A percentile compares a stretch with the other conserved stretches of the same genome.
Evolutionary conservation across 2,329 filamentous ascomycete species (phyloP).

Genomic region (Geosmithia flava): DNA sequence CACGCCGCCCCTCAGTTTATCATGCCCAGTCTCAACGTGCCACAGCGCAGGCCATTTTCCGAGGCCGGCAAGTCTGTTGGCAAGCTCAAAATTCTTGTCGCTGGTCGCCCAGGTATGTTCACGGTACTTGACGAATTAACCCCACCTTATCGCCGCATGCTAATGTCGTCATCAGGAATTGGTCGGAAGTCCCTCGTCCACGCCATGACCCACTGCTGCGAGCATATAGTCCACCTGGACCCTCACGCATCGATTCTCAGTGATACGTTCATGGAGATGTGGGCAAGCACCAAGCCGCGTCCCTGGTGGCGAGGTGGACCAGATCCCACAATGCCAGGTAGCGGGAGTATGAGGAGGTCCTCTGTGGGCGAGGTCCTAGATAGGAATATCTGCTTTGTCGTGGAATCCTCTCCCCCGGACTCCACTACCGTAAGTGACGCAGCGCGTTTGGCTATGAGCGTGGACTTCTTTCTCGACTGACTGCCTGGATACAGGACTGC

Average conservation of each 20-base stretch:
- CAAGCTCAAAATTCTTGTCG: conserved; percentile 77
- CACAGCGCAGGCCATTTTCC: conserved; percentile 79
- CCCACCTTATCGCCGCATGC: neutral
- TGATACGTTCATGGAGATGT: conserved; percentile 48
- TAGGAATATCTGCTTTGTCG: conserved; percentile 86
- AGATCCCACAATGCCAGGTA: conserved; percentile 42
- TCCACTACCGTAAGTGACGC: conserved; percentile 34
- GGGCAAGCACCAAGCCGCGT: conserved; percentile 73
- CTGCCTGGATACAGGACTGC: neutral
- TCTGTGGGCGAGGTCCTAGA: conserved; percentile 64
- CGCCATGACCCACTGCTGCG: conserved; percentile 73
- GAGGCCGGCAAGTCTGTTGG: conserved; percentile 74
- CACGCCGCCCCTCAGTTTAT: conserved; percentile 62
- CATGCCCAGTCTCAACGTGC: conserved; percentile 93
- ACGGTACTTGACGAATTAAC: neutral
- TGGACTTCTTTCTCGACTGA: neutral
- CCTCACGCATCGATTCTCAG: conserved; percentile 29
- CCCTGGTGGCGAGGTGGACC: conserved; percentile 82
- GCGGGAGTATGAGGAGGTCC: conserved; percentile 59
- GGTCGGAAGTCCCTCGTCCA: conserved; percentile 87
- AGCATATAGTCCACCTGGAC: conserved; percentile 92
- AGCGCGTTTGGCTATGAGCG: neutral
- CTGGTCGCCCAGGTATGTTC: conserved; percentile 57
- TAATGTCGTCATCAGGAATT: conserved; percentile 37
- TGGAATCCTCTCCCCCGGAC: conserved; percentile 56